Evolutionary conservation across 768 basidiomycete genomes (phyloP).

Genomic region (Cystofilobasidium capitatum): DNA sequence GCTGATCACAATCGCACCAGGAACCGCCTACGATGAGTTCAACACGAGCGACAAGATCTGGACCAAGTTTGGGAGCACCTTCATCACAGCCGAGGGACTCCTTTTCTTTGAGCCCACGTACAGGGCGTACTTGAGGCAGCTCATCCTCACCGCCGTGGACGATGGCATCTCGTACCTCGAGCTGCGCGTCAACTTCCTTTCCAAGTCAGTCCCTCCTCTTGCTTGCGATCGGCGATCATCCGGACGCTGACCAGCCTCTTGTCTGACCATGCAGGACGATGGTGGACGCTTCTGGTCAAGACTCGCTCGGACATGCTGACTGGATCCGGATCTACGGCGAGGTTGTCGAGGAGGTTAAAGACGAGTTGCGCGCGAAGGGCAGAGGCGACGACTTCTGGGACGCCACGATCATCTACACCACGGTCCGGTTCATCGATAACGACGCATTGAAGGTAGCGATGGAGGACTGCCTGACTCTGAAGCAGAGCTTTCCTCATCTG

Average conservation of each 20-base stretch:
- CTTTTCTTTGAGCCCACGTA: constrained; percentile 53
- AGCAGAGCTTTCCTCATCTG: constrained; percentile 62
- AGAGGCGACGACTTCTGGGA: constrained; percentile 57
- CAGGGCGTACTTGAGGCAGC: constrained; percentile 52
- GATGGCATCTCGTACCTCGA: constrained; percentile 68
- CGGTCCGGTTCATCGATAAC: constrained; percentile 49
- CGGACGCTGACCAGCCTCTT: not conserved
- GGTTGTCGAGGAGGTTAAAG: constrained; percentile 50
- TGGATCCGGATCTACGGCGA: constrained; percentile 52
- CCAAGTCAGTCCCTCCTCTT: constrained; percentile 44
- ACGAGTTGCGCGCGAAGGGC: constrained; percentile 47
- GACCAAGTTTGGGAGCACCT: constrained; percentile 58
- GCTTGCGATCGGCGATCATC: not conserved
- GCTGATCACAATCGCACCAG: constrained; percentile 57
- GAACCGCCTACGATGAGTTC: constrained; percentile 62
- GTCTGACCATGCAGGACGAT: not conserved
- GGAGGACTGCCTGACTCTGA: constrained; percentile 65
- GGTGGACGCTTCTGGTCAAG: constrained; percentile 39
- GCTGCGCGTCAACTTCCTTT: constrained; percentile 55
- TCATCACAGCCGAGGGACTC: constrained; percentile 44
- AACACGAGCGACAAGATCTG: constrained; percentile 56
- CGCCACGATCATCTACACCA: constrained; percentile 64
- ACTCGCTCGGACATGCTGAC: constrained; percentile 52
- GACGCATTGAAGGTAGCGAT: constrained; percentile 56
- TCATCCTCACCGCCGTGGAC: constrained; percentile 53